These are phyloP conservation scores for Scleroderma citrinum DNA, from an alignment of 768 basidiomycete species.

Conservation along the genomic window DNA sequence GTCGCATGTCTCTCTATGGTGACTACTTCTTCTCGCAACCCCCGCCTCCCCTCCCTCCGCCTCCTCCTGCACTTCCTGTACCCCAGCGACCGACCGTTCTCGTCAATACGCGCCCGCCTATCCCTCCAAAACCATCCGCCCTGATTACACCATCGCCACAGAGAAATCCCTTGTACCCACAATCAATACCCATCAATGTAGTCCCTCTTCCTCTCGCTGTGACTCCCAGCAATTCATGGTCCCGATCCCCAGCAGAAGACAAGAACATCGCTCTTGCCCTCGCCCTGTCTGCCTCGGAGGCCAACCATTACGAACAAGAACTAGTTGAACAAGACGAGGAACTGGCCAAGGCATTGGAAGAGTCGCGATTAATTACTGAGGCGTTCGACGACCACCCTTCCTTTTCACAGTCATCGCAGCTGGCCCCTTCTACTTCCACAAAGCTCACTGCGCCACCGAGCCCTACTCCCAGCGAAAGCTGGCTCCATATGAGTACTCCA, in stretches of 20 bases:
- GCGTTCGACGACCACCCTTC: slow-evolving; percentile 3
- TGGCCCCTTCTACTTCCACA: slow-evolving; percentile 13
- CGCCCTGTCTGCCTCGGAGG: slow-evolving; percentile 40
- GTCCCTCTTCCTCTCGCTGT: slow-evolving; percentile 5
- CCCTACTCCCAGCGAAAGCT: slow-evolving; percentile 25
- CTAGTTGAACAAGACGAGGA: slow-evolving; percentile 46
- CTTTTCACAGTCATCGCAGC: slow-evolving; percentile 6
- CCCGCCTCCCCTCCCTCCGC: slow-evolving; percentile 16
- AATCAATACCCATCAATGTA: slow-evolving; percentile 21
- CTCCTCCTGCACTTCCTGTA: slow-evolving; percentile 9
- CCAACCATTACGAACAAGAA: slow-evolving; percentile 21
- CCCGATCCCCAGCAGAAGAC: slow-evolving; percentile 25
- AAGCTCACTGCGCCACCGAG: slow-evolving; percentile 10
- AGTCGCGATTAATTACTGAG: slow-evolving; percentile 34
- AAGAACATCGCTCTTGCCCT: slow-evolving; percentile 45
- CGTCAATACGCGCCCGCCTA: neutral
- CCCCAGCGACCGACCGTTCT: slow-evolving; percentile 26
- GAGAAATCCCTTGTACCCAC: slow-evolving; percentile 29
- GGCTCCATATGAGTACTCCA: slow-evolving; percentile 27
- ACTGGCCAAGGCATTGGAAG: slow-evolving; percentile 55
- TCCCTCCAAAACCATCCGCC: slow-evolving; percentile 34
- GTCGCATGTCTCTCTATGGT: slow-evolving; percentile 20
- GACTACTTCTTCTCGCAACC: slow-evolving; percentile 20
- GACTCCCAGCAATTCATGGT: neutral
- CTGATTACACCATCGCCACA: slow-evolving; percentile 9